These are phyloP conservation scores for Phytophthora capsici DNA, from an alignment of 352 stramenopile species.

Conservation along the genomic window DNA sequence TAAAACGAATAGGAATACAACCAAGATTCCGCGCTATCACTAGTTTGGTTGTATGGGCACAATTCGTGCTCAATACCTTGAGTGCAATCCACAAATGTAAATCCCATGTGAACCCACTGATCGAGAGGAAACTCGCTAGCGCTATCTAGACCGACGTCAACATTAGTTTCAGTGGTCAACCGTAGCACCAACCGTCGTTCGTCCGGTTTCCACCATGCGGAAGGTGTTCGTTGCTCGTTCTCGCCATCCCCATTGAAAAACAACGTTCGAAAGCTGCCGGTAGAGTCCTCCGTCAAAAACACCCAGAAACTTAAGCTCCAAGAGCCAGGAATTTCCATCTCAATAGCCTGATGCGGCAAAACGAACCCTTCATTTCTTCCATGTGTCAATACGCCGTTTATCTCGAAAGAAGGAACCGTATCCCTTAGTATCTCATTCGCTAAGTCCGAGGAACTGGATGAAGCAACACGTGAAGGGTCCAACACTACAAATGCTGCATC, in stretches of 20 bases:
- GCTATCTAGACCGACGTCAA: slow-evolving; percentile 71
- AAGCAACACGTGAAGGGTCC: slow-evolving; percentile 5
- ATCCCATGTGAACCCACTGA: slow-evolving; percentile 73
- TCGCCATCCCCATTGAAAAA: slow-evolving; percentile 85
- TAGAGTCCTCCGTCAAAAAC: slow-evolving; percentile 62
- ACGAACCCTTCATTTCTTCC: slow-evolving; percentile 52
- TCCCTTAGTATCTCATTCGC: not conserved
- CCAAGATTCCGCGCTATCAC: slow-evolving; percentile 20
- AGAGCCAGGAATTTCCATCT: slow-evolving; percentile 38
- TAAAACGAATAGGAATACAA: slow-evolving; percentile 60
- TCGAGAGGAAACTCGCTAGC: slow-evolving; percentile 46
- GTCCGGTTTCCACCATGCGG: slow-evolving; percentile 80
- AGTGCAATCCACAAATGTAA: slow-evolving; percentile 75
- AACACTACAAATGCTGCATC: slow-evolving; percentile 30
- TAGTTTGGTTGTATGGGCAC: slow-evolving; percentile 10
- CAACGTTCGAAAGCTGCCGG: slow-evolving; percentile 65
- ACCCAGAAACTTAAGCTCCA: slow-evolving; percentile 81
- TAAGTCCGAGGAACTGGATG: not conserved
- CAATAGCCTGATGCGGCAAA: slow-evolving; percentile 49
- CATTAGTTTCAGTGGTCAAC: slow-evolving; percentile 60
- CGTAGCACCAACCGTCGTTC: slow-evolving; percentile 67
- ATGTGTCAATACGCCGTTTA: slow-evolving; percentile 60
- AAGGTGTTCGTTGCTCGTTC: slow-evolving; percentile 75
- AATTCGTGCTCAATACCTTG: slow-evolving; percentile 1
- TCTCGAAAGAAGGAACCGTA: slow-evolving; percentile 37